These are phyloP conservation scores for Geosmithia putterillii DNA, from an alignment of 2,329 filamentous ascomycete species.

Conservation along the genomic window DNA sequence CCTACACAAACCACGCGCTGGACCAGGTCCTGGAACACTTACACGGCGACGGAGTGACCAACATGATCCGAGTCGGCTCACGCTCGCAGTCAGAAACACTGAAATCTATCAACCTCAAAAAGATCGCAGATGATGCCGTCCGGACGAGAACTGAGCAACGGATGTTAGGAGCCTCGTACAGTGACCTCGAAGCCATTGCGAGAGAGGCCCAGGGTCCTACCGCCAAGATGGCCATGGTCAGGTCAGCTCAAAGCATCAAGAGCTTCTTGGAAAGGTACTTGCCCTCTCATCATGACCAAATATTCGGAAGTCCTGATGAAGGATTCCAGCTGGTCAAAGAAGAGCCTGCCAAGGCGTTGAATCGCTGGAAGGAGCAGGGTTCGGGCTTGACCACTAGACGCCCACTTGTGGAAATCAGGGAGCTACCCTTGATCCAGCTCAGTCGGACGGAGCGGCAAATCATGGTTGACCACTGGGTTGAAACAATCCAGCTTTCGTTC, in stretches of 20 bases:
- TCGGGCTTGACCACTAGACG: background rate
- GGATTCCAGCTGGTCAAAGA: background rate
- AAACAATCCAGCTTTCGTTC: slow-evolving; percentile 1
- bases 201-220: background rate
- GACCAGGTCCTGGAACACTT: slow-evolving; percentile 51
- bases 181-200: background rate
- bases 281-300: background rate
- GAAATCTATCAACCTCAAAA: slow-evolving; percentile 33
- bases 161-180: slow-evolving; percentile 9
- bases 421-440: background rate
- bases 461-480: slow-evolving; percentile 4
- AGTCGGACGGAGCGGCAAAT: slow-evolving; percentile 2
- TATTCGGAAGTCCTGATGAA: background rate
- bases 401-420: background rate
- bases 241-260: background rate
- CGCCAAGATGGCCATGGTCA: background rate
- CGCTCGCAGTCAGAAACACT: slow-evolving; percentile 42
- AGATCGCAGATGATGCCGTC: slow-evolving; percentile 14
- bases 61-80: slow-evolving; percentile 50
- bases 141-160: slow-evolving; percentile 26
- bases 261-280: background rate
- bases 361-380: background rate
- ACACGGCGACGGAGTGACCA: slow-evolving; percentile 27
- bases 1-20: slow-evolving; percentile 37
- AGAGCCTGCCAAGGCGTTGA: background rate